A percentile compares a stretch with the other conserved stretches of the same genome.
Conservation (phyloP, 2,329 filamentous ascomycete genomes). For the Trematosphaeria pertusa region DNA sequence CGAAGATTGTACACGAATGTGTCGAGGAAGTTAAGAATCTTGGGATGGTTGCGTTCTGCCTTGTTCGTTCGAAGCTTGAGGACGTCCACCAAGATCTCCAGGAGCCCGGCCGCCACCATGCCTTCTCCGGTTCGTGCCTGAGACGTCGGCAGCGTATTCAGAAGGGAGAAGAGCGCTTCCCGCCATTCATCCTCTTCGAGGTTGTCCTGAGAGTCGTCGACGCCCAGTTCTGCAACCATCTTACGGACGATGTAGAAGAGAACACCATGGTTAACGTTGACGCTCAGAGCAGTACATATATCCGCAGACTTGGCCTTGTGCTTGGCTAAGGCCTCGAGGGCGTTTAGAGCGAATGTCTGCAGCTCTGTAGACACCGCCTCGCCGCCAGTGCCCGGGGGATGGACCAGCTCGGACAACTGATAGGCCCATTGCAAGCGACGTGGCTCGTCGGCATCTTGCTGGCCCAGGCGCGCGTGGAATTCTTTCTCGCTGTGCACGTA, state of each 20-base stretch:
- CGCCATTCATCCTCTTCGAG: slow-evolving; percentile 85
- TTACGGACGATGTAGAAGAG: slow-evolving; percentile 92
- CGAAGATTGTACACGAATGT: slow-evolving; percentile 84
- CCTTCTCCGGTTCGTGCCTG: slow-evolving; percentile 78
- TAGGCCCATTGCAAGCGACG: slow-evolving; percentile 88
- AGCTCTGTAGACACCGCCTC: slow-evolving; percentile 73
- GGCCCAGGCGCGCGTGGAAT: slow-evolving; percentile 86
- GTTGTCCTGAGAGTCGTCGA: slow-evolving; percentile 62
- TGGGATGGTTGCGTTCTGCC: slow-evolving; percentile 83
- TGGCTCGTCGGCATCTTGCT: slow-evolving; percentile 88
- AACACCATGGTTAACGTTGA: slow-evolving; percentile 95
- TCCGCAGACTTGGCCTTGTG: slow-evolving; percentile 80
- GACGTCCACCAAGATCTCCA: slow-evolving; percentile 89
- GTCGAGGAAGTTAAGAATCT: slow-evolving; percentile 86
- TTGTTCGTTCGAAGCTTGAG: slow-evolving; percentile 81
- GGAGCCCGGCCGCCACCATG: slow-evolving; percentile 85
- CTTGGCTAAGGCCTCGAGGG: slow-evolving; percentile 84
- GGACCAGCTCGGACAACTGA: slow-evolving; percentile 90
- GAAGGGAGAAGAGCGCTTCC: slow-evolving; percentile 84
- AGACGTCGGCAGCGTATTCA: slow-evolving; percentile 77
- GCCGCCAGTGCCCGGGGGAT: slow-evolving; percentile 76
- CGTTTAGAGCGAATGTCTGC: slow-evolving; percentile 80
- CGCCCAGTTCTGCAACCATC: slow-evolving; percentile 79
- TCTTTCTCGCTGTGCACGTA: slow-evolving; percentile 83
- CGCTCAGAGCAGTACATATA: slow-evolving; percentile 87